These are phyloP conservation scores for Oryza longistaminata DNA, from an alignment of 176 grass and related monocot species.

Conservation along the genomic window DNA sequence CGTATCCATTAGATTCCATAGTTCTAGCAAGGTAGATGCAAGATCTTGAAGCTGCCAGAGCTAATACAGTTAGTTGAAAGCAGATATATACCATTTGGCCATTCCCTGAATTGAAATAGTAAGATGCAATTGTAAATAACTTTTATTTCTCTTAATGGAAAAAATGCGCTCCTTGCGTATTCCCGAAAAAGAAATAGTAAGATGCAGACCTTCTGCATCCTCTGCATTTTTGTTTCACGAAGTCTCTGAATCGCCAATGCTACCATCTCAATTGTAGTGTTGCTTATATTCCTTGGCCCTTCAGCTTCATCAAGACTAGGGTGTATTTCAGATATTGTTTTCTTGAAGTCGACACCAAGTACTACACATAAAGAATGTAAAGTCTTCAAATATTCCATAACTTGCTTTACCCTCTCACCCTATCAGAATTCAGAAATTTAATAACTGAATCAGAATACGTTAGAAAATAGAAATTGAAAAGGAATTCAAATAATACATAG, in stretches of 20 bases:
- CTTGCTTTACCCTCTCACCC: conserved; percentile 59
- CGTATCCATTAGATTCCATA: conserved; percentile 93
- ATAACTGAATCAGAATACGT: background rate
- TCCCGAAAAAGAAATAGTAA: background rate
- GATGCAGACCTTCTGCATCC: conserved; percentile 66
- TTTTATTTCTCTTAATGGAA: no score
- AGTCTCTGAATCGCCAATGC: conserved; percentile 44
- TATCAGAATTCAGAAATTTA: conserved; percentile 27
- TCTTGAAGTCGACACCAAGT: conserved; percentile 59
- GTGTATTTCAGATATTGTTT: conserved; percentile 58
- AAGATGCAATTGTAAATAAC: no score
- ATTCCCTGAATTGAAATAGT: background rate
- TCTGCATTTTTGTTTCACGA: conserved; percentile 54
- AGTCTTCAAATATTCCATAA: conserved; percentile 57
- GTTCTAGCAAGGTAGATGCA: conserved; percentile 62
- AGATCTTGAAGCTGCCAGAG: conserved; percentile 88
- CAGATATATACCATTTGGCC: background rate
- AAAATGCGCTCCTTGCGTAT: no score
- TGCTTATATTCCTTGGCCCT: conserved; percentile 52
- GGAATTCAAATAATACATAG: background rate
- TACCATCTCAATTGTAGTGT: conserved; percentile 55
- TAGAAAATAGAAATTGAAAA: background rate
- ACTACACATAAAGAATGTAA: conserved; percentile 63
- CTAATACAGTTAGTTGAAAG: conserved; percentile 28
- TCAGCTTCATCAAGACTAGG: conserved; percentile 60